Evolutionary conservation across 768 basidiomycete genomes (phyloP), one percentile per base, ranked within the genome.

Genomic region (Pisolithus tinctorius): DNA sequence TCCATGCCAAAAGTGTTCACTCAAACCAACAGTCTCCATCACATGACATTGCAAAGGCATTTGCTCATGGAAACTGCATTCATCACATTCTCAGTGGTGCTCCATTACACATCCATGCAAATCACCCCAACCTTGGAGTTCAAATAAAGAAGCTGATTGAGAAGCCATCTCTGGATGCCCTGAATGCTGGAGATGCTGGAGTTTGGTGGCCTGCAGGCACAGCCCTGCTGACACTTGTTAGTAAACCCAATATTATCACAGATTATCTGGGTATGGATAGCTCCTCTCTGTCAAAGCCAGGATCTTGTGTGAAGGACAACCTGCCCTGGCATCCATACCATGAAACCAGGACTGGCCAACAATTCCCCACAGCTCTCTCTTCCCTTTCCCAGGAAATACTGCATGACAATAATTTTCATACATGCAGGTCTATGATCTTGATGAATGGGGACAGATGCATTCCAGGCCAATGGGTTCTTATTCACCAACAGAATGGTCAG

Each of bases 1-100:
- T 74, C 27, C 59, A 66, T 3, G 55, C 55, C 0, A 53, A 60
- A 31, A 67, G 66, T 49, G 52, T 73, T 9, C 63, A 71, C 47
- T 64, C 61, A 8, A 74, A 74, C 51, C 57, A 61, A 5, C 64
- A 65, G 17, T 64, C 72, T 0, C 70, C 68, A 0, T 68, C 65
- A 13, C 58, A 59, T 0, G 70, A 69, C 45, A 70, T 69, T 48
- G 63, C 58, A 40, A 40, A 7, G 7, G 39, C 39, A 14, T 40
- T 68, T 51, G 66, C 61, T 2, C 60, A 63, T 45, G 59, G 55
- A 2, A 62, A 63, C 47, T 57, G 56, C 3, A 55, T 69, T 26
- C 55, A 55, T 0, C 66, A 68, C 45, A 40, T 40, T 7, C 55
- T 67, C 48, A 65, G 4, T 62, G 61, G 44, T 61, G 65, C 11